Conservation (phyloP, 768 basidiomycete genomes). For the Pleurotus platypus region DNA sequence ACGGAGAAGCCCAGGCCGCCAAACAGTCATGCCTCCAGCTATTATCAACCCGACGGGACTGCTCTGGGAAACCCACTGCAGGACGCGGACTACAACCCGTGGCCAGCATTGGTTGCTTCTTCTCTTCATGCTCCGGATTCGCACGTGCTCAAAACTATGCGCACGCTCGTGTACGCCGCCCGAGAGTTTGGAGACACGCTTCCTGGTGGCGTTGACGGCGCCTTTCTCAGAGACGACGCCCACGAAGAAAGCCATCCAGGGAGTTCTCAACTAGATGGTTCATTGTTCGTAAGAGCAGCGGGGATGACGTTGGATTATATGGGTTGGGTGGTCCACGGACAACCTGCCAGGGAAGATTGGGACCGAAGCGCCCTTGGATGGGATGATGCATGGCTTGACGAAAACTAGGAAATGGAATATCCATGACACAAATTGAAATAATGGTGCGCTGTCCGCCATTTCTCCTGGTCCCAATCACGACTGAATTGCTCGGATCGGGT, state of each 20-base stretch:
- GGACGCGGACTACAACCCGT: conserved; percentile 42
- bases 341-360: conserved; percentile 43
- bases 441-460: too few relatives aligned
- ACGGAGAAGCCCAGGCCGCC: conserved; percentile 39
- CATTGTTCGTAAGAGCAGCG: conserved; percentile 53
- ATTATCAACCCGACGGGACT: conserved; percentile 13
- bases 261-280: conserved; percentile 45
- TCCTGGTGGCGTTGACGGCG: conserved; percentile 37
- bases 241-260: conserved; percentile 43
- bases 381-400: conserved; percentile 50
- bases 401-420: background rate
- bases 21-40: background rate
- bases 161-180: conserved; percentile 45
- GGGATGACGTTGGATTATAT: conserved; percentile 52
- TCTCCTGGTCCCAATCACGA: background rate
- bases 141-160: conserved; percentile 47
- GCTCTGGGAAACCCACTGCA: conserved; percentile 32
- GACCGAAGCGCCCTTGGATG: conserved; percentile 56
- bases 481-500: too few relatives aligned
- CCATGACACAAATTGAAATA: too few relatives aligned
- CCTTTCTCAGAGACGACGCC: conserved; percentile 28
- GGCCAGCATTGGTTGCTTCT: conserved; percentile 45
- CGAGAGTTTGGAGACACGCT: conserved; percentile 41
- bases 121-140: conserved; percentile 48
- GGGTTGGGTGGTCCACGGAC: conserved; percentile 54